Evolutionary conservation across 768 basidiomycete species (phyloP).

Genomic region (Lyophyllum atratum): DNA sequence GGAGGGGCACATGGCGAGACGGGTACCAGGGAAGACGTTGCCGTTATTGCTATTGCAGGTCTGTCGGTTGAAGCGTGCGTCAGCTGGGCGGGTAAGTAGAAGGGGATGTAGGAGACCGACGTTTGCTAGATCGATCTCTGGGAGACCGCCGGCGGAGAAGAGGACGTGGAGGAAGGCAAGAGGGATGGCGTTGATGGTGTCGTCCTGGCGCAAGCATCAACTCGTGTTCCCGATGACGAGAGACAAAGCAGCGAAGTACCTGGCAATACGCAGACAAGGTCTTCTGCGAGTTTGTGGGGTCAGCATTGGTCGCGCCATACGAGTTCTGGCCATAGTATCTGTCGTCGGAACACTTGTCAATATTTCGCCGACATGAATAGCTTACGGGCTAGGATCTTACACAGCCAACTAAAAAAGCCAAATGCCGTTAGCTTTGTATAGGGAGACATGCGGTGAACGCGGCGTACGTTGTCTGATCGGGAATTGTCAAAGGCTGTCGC

Average conservation of each 20-base stretch:
- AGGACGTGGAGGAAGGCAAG: conserved; percentile 67
- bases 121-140: conserved; percentile 71
- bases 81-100: background rate
- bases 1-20: conserved; percentile 58
- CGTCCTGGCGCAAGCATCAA: conserved; percentile 40
- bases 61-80: conserved; percentile 37
- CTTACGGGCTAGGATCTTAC: conserved; percentile 31
- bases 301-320: conserved; percentile 57
- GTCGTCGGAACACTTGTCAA: conserved; percentile 2
- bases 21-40: conserved; percentile 60
- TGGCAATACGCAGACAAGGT: conserved; percentile 63
- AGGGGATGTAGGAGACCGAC: conserved; percentile 38
- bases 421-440: background rate
- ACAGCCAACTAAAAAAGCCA: conserved; percentile 46
- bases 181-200: conserved; percentile 66
- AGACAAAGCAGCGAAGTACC: conserved; percentile 33
- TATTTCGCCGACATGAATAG: background rate
- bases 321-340: conserved; percentile 80
- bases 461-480: conserved; percentile 38
- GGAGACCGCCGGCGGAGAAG: conserved; percentile 60
- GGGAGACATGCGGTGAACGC: background rate
- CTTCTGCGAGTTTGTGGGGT: conserved; percentile 58
- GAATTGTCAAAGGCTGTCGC: conserved; percentile 33
- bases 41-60: conserved; percentile 60
- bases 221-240: background rate